These are phyloP conservation scores for Mucor racemosus DNA, from an alignment of 371 early-diverging fungal species.

Conservation along the genomic window DNA sequence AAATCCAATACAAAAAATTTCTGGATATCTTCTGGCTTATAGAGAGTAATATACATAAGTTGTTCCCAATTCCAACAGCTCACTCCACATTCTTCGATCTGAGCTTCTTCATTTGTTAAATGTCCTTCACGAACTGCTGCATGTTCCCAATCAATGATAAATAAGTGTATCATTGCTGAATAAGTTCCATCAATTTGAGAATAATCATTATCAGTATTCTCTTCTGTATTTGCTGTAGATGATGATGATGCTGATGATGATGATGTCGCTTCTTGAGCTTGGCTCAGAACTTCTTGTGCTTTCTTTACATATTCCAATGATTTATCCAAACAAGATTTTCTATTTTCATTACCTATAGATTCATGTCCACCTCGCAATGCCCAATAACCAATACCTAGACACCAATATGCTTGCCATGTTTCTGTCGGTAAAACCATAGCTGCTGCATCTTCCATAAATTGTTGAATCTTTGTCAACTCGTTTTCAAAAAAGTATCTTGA, in stretches of 20 bases:
- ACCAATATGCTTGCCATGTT: slow-evolving; percentile 34
- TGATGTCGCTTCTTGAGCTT: neutral
- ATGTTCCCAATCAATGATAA: neutral
- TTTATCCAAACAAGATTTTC: neutral
- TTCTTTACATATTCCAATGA: neutral
- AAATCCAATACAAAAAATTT: neutral
- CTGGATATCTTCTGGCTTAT: neutral
- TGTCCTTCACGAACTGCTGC: slow-evolving; percentile 3
- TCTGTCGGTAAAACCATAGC: neutral
- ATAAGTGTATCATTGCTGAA: slow-evolving; percentile 4
- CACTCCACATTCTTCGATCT: neutral
- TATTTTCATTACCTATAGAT: neutral
- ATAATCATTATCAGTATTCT: too few relatives aligned
- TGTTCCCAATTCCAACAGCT: neutral
- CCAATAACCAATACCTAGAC: slow-evolving; percentile 37
- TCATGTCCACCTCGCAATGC: slow-evolving; percentile 12
- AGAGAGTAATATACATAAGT: slow-evolving; percentile 13
- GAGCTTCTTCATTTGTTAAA: neutral
- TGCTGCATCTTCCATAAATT: slow-evolving; percentile 3
- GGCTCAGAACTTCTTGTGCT: neutral
- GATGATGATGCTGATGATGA: neutral
- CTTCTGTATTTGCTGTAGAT: neutral
- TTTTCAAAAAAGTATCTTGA: slow-evolving; percentile 6
- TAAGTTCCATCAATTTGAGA: neutral
- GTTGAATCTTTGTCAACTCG: neutral